Evolutionary conservation across 1,284 basidiomycete genomes (phyloP).

Genomic region (Ceratobasidium sp.): DNA sequence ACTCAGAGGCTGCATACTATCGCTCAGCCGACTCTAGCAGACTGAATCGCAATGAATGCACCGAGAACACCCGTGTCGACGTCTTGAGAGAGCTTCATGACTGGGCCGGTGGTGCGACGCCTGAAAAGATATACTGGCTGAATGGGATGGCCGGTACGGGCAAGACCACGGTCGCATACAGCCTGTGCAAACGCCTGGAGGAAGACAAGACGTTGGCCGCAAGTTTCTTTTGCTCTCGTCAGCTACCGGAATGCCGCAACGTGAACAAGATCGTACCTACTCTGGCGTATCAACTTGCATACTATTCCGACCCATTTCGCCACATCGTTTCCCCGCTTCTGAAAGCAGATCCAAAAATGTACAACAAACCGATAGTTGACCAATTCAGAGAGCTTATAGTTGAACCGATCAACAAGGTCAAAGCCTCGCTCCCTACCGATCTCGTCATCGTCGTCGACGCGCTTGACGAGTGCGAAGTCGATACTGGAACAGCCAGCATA

Average conservation of each 20-base stretch:
- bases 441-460: slow-evolving; percentile 2
- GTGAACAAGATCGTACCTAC: background rate
- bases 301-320: background rate
- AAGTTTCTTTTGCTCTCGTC: slow-evolving; percentile 6
- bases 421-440: too few species aligned
- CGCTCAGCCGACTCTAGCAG: background rate
- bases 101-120: background rate
- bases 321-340: background rate
- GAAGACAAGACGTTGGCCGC: background rate
- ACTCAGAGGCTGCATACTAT: slow-evolving; percentile 1
- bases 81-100: background rate
- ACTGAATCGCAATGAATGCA: too few species aligned
- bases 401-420: too few species aligned
- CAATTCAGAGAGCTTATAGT: too few species aligned
- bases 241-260: background rate
- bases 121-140: background rate
- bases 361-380: background rate
- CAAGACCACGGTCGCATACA: too few species aligned
- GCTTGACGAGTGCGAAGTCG: background rate
- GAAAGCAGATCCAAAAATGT: background rate
- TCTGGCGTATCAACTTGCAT: background rate
- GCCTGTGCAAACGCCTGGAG: background rate
- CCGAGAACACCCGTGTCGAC: slow-evolving; percentile 1
- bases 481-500: background rate
- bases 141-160: too few species aligned